Conservation (phyloP, 257 asterid genomes). For the Solanum lycopersicoides region DNA sequence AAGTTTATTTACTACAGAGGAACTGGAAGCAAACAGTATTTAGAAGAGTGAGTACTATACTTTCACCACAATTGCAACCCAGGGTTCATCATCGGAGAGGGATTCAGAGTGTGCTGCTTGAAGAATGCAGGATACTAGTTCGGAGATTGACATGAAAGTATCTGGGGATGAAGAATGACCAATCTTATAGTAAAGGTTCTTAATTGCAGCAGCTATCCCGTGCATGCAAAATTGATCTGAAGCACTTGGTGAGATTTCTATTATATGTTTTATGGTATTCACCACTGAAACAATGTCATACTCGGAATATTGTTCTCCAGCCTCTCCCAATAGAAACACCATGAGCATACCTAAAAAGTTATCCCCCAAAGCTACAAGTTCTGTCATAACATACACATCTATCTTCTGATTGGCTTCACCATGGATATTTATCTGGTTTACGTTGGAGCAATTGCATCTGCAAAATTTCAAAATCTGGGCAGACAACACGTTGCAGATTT, state of each 20-base stretch:
- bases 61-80: constrained; percentile 61
- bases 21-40: neutral
- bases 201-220: constrained; percentile 51
- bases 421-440: constrained; percentile 13
- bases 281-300: constrained; percentile 50
- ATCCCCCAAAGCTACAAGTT: constrained; percentile 58
- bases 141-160: constrained; percentile 31
- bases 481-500: constrained; percentile 49
- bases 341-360: constrained; percentile 48
- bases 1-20: neutral
- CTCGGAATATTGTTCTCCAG: constrained; percentile 34
- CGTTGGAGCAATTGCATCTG: constrained; percentile 25
- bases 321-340: constrained; percentile 49
- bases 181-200: constrained; percentile 28
- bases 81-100: constrained; percentile 42
- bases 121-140: constrained; percentile 39
- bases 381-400: constrained; percentile 45
- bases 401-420: constrained; percentile 21
- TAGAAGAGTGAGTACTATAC: constrained; percentile 15
- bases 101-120: constrained; percentile 48
- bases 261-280: constrained; percentile 31
- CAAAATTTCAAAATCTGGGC: constrained; percentile 60
- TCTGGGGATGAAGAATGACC: constrained; percentile 30
- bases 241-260: constrained; percentile 58
- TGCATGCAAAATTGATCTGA: constrained; percentile 65